phyloP scores from a whole-genome alignment of 345 rosid genomes.

The Abelmoschus esculentus region DNA sequence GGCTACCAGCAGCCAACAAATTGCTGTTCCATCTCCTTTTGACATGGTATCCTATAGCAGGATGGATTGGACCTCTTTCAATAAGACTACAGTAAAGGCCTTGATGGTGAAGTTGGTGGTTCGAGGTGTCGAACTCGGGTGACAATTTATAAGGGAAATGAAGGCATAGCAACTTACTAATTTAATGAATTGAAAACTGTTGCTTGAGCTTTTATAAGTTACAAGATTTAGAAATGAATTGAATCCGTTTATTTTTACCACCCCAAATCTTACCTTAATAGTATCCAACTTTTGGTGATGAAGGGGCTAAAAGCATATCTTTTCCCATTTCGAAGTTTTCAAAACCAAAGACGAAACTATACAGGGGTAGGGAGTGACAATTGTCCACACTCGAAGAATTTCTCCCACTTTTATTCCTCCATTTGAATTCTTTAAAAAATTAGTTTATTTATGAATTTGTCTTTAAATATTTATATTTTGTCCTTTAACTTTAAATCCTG shows the following conservation, averaged over 20 bases:
- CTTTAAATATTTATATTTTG: no score
- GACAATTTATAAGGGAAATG: neutral
- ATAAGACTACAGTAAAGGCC: no score
- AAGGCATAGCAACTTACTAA: neutral
- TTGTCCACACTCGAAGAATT: no score
- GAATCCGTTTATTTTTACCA: no score
- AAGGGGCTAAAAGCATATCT: conserved; percentile 16
- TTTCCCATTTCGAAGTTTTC: neutral
- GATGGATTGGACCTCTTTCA: no score
- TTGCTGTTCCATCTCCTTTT: neutral
- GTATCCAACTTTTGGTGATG: conserved; percentile 31
- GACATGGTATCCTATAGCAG: neutral
- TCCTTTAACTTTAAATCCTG: no score
- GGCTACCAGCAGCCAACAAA: neutral
- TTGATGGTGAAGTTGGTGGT: conserved; percentile 5
- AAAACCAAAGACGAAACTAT: no score
- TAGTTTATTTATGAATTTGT: no score
- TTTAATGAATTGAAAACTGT: neutral
- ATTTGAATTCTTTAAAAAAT: conserved; percentile 21
- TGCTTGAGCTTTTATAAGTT: neutral
- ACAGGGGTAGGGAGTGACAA: no score
- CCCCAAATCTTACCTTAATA: conserved; percentile 37
- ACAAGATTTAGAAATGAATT: neutral
- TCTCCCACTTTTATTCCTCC: no score
- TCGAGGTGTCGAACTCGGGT: no score